These are phyloP conservation scores for Cryphonectria carpinicola DNA, from an alignment of 2,329 filamentous ascomycete species.

Conservation along the genomic window DNA sequence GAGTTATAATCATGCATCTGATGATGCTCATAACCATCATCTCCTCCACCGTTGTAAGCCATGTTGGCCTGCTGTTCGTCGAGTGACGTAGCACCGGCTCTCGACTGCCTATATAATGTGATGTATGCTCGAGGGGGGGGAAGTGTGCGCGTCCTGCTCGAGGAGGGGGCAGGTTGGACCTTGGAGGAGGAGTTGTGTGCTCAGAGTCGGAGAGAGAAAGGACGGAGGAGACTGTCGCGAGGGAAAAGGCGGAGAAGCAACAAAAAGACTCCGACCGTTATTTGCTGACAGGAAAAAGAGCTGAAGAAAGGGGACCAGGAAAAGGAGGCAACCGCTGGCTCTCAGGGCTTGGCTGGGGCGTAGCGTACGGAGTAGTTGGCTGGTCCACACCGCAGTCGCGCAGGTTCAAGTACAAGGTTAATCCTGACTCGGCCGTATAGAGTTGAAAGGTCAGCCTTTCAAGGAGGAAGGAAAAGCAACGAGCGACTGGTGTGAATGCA, in stretches of 20 bases:
- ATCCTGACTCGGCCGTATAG: slow-evolving; percentile 3
- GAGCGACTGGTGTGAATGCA: neutral
- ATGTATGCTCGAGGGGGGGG: neutral
- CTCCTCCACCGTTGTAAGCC: slow-evolving; percentile 67
- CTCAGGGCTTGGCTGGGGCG: slow-evolving; percentile 4
- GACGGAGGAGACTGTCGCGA: neutral
- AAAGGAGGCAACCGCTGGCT: slow-evolving; percentile 16
- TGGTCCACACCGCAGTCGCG: slow-evolving; percentile 11
- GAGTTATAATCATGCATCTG: slow-evolving; percentile 68
- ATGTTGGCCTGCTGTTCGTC: slow-evolving; percentile 43
- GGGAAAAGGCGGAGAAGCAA: neutral
- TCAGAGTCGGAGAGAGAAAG: neutral
- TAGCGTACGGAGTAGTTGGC: slow-evolving; percentile 10
- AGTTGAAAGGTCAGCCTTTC: neutral
- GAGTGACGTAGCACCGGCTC: slow-evolving; percentile 12
- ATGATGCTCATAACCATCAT: slow-evolving; percentile 65
- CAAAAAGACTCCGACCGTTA: neutral
- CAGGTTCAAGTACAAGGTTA: slow-evolving; percentile 3
- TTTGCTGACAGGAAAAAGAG: slow-evolving; percentile 8
- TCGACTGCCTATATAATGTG: neutral
- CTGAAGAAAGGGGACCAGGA: neutral
- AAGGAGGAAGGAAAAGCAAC: neutral
- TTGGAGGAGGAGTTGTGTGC: neutral
- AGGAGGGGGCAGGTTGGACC: neutral
- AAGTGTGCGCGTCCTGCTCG: slow-evolving; percentile 1